Base-by-base conservation (phyloP, 2,329 filamentous ascomycete species). In the Aspergillus glaucus region DNA sequence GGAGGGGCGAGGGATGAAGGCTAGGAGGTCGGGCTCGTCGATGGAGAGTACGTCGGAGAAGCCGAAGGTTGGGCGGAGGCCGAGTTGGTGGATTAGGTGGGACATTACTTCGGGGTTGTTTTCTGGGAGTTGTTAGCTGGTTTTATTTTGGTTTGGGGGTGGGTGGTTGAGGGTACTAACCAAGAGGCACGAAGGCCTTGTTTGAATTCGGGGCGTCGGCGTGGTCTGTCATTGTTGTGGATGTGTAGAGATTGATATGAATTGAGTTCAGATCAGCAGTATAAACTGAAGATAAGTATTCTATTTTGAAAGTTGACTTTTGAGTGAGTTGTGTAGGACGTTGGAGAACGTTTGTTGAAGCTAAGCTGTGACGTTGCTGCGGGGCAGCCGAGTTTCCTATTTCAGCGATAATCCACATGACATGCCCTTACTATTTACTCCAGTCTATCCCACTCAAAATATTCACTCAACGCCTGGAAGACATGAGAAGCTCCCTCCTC, bases 31-130 rank as follows among this genome's bases (percentile, higher is more conserved):
- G 0, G 87, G 84, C 46, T 97, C 91, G 55, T 87, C 85, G 63
- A 97, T 85, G 58, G 86, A 91, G 79, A 85, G 96, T 68, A 97
- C 88, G 71, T 97, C 92, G 76, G 94, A 85, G 71, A 95, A 85
- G 60, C 81, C 78, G 42, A 97, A 79, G 22, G 79, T 76, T n/a
- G 73, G 63, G n/a, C 87, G 86, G 48, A 97, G 82, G 55, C 92
- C 92, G 22, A 97, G 86, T 58, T 83, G 82, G 74, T 87, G 87
- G 44, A 94, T 80, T 32, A 97, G 84, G 40, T 78, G 73, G 47
- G 84, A 91, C 84, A 97, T 93, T 28, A 96, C 83, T 71, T 88
- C 83, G 0, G 93, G 91, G 74, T 96, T 95, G 59, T 83, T 84
- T 66, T 84, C 81, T 80, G 53, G 37, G 45, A 34, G 28, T 6